A percentile compares a stretch with the other conserved stretches of the same genome.
Conservation (phyloP, 768 basidiomycete genomes). For the Sarcomyxa edulis region DNA sequence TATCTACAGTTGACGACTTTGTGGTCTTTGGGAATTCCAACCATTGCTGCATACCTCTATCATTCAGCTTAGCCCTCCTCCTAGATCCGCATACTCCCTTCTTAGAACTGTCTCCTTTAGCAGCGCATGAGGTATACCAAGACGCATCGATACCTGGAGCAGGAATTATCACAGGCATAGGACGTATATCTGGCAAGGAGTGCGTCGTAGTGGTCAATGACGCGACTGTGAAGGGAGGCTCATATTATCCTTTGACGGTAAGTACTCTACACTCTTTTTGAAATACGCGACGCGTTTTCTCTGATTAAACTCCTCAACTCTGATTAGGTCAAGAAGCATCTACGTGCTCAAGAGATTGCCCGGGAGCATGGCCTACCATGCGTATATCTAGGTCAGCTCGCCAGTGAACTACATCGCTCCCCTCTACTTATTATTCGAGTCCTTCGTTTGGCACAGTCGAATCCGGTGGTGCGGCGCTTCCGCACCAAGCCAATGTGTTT, state of each 20-base stretch:
- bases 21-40: too few relatives aligned
- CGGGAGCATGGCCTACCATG: constrained; percentile 86
- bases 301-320: too few relatives aligned
- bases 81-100: constrained; percentile 88
- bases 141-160: constrained; percentile 77
- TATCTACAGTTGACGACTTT: too few relatives aligned
- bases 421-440: neutral
- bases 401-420: neutral
- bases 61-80: constrained; percentile 57
- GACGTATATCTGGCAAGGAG: constrained; percentile 73
- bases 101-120: constrained; percentile 80
- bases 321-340: constrained; percentile 91
- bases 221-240: constrained; percentile 89
- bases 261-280: constrained; percentile 10
- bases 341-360: constrained; percentile 94
- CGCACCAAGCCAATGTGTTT: constrained; percentile 87
- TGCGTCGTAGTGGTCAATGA: constrained; percentile 94
- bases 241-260: constrained; percentile 85
- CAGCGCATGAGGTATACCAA: constrained; percentile 83
- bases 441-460: constrained; percentile 54
- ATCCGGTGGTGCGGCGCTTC: constrained; percentile 89
- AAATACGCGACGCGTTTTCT: too few relatives aligned
- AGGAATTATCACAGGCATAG: constrained; percentile 85
- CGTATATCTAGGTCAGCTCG: constrained; percentile 76
- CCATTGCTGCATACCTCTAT: constrained; percentile 3